A percentile compares a stretch with the other conserved stretches of the same genome.
Conservation (phyloP, 371 early-diverging fungal species). For the Basidiobolus meristosporus region DNA sequence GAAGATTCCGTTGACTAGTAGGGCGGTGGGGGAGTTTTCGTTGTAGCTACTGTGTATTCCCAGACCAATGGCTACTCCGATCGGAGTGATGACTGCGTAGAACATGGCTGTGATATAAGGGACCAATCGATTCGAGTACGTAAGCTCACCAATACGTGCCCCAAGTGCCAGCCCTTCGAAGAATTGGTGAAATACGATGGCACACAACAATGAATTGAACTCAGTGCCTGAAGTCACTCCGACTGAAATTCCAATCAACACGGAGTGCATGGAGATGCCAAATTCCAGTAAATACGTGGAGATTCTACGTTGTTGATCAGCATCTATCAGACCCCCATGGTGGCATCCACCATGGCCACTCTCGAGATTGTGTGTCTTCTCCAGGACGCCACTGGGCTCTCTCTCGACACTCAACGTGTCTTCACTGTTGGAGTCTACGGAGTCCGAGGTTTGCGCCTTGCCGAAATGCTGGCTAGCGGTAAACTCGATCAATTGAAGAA, state of each 20-base stretch:
- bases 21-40: slow-evolving; percentile 20
- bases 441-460: background rate
- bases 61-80: slow-evolving; percentile 58
- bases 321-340: background rate
- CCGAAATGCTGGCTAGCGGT: slow-evolving; percentile 2
- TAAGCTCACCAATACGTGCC: slow-evolving; percentile 37
- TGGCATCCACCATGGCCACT: slow-evolving; percentile 1
- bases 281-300: slow-evolving; percentile 46
- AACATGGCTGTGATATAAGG: background rate
- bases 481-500: slow-evolving; percentile 13
- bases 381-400: background rate
- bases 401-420: background rate
- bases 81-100: slow-evolving; percentile 11
- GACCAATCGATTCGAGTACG: slow-evolving; percentile 6
- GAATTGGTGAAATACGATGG: slow-evolving; percentile 78
- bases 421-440: background rate
- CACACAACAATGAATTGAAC: slow-evolving; percentile 51
- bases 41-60: slow-evolving; percentile 33
- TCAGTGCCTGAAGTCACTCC: slow-evolving; percentile 38
- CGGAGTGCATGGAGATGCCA: slow-evolving; percentile 71
- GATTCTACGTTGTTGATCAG: background rate
- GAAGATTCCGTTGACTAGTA: slow-evolving; percentile 51
- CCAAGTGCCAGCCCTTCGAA: slow-evolving; percentile 80
- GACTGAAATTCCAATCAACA: slow-evolving; percentile 70
- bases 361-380: background rate